A percentile compares a stretch with the other conserved stretches of the same genome.
Conservation (phyloP, 2,329 filamentous ascomycete species). For the Penicillium sp. region DNA sequence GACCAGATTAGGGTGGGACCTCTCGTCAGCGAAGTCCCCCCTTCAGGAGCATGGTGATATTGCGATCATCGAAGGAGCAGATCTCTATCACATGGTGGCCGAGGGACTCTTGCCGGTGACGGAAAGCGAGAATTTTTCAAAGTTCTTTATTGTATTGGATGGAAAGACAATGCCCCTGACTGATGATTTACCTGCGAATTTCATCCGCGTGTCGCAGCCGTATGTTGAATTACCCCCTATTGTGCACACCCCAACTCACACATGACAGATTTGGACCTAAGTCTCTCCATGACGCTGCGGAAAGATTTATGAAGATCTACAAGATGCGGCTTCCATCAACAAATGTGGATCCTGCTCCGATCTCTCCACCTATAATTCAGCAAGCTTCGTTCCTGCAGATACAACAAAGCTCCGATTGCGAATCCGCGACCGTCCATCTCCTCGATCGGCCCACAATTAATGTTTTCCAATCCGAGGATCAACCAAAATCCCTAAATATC, state of each 20-base stretch:
- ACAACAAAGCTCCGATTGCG: neutral
- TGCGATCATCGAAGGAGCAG: conserved; percentile 28
- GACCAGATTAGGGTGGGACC: conserved; percentile 23
- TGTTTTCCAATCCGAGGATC: neutral
- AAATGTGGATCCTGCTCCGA: neutral
- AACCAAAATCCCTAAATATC: conserved; percentile 21
- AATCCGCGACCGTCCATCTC: neutral
- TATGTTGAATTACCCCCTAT: conserved; percentile 11
- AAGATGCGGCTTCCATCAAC: neutral
- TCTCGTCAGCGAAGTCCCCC: conserved; percentile 25
- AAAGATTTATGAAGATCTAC: conserved; percentile 3
- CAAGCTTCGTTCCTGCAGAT: too few relatives aligned
- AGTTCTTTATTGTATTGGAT: conserved; percentile 25
- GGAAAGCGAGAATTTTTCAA: conserved; percentile 3
- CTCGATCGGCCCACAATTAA: neutral
- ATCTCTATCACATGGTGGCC: conserved; percentile 12
- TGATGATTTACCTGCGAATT: conserved; percentile 7
- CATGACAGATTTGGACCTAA: conserved; percentile 27
- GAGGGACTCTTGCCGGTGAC: conserved; percentile 2
- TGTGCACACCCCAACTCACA: neutral
- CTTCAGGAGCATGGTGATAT: conserved; percentile 26
- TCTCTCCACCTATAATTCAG: neutral
- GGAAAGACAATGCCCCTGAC: conserved; percentile 1
- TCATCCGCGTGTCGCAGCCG: conserved; percentile 30
- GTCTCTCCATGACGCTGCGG: conserved; percentile 24